Conservation (phyloP, 2,329 filamentous ascomycete genomes). For the Knufia petricola region DNA sequence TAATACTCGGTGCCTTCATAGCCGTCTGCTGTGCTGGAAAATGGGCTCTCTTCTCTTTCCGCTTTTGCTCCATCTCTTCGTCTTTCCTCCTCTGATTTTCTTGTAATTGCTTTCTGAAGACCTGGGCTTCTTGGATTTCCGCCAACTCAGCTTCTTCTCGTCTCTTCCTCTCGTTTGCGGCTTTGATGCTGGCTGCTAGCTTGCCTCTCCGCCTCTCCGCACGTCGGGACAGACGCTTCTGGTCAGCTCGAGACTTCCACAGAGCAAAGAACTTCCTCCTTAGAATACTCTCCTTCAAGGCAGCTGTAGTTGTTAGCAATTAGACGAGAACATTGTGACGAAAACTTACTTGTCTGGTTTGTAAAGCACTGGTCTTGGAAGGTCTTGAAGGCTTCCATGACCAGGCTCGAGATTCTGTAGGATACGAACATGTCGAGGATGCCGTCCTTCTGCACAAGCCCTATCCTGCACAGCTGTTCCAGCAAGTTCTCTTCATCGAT, state of each 20-base stretch:
- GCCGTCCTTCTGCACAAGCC: conserved; percentile 7
- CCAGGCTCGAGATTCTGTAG: not conserved
- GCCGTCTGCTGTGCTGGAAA: conserved; percentile 1
- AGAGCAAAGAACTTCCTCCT: conserved; percentile 28
- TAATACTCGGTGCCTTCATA: not conserved
- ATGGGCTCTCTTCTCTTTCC: conserved; percentile 11
- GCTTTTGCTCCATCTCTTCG: conserved; percentile 11
- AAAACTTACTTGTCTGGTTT: not conserved
- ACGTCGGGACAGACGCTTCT: conserved; percentile 27
- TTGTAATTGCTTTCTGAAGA: conserved; percentile 18
- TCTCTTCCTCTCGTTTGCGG: conserved; percentile 17
- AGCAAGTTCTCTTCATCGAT: conserved; percentile 1
- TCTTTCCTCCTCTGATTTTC: conserved; percentile 4
- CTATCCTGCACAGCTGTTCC: conserved; percentile 3
- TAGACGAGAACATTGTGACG: not conserved
- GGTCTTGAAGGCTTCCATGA: not conserved
- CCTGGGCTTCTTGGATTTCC: conserved; percentile 17
- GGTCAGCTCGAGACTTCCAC: conserved; percentile 32
- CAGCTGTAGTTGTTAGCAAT: conserved; percentile 12
- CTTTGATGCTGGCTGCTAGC: conserved; percentile 21
- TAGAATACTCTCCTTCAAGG: conserved; percentile 27
- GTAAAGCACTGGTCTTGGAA: not conserved
- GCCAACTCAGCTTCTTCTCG: conserved; percentile 19
- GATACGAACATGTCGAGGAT: conserved; percentile 10
- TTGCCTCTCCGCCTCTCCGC: conserved; percentile 29